Conservation (phyloP, 164 flowering plant genomes). For the Dillenia suffruticosa region DNA sequence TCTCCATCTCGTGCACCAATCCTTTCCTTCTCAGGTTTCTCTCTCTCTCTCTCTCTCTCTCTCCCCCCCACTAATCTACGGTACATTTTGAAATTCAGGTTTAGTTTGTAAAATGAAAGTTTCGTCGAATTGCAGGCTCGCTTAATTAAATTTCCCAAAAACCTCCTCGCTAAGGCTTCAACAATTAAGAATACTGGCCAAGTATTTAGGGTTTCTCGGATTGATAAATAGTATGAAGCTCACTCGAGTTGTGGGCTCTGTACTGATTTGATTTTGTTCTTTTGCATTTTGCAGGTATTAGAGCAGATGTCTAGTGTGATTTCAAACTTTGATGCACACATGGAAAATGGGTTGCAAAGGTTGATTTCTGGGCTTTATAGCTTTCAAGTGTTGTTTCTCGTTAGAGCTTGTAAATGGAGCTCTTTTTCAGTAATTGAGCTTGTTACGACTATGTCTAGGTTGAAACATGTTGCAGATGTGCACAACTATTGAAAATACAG, state of each 20-base stretch:
- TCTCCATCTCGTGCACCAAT: constrained; percentile 82
- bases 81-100: background rate
- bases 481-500: too few relatives aligned
- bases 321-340: constrained; percentile 76
- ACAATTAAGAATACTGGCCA: constrained; percentile 72
- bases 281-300: constrained; percentile 44
- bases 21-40: constrained; percentile 70
- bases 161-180: constrained; percentile 62
- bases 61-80: background rate
- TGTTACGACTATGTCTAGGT: too few relatives aligned
- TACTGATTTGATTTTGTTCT: constrained; percentile 1
- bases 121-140: constrained; percentile 41
- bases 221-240: background rate
- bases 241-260: background rate
- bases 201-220: constrained; percentile 30
- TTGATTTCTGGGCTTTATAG: constrained; percentile 9
- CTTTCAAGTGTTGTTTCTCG: too few relatives aligned
- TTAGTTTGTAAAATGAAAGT: background rate
- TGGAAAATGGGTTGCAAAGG: constrained; percentile 79
- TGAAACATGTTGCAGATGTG: too few relatives aligned
- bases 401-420: too few relatives aligned
- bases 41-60: constrained; percentile 10
- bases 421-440: too few relatives aligned
- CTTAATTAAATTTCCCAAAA: constrained; percentile 70
- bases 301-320: constrained; percentile 80